Base-by-base conservation (phyloP, 2,329 filamentous ascomycete genomes). In the Stachybotrys elegans region DNA sequence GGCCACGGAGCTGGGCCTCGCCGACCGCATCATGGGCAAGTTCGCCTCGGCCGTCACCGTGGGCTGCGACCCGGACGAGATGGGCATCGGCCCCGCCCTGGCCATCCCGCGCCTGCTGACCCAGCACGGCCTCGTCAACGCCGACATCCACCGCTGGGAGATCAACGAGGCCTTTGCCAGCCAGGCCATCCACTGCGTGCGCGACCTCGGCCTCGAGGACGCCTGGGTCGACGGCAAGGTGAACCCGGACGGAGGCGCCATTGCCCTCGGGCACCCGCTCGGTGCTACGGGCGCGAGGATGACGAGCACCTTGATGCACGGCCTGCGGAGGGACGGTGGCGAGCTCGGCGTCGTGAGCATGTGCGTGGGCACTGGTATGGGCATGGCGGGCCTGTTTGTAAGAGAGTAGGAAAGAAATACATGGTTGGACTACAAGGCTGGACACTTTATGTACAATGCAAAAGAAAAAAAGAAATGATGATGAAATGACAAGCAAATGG, bases 241-340 rank as follows among this genome's bases (percentile, higher is more conserved):
- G 21, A 96, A 96, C 67, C 89, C 89, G 1, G 89, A 92, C 58
- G 89, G 89, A 48, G 89, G 89, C 41, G 89, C 88, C 3, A 94
- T 95, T 63, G 89, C 89, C 14, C 69, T 94, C n/a, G 90, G 89
- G 3, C 90, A 95, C 65, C 89, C 89, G 9, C 73, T 95, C 2
- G 89, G 89, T 43, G 88, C 88, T 21, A 95, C 89, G 9, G 87
- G 87, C 35, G 86, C 84, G 25, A 73, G 89, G 52, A 85, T 93
- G 75, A 66, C 89, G 55, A 79, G 81, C 31, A 89, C 85, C 39
- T 63, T 90, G 51, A 55, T 71, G 53, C 76, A 68, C 59, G 93
- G 67, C 63, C 79, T 61, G 74, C 86, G 70, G 58, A 86, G 78
- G 70, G 80, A 63, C 68, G 86, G 80, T 4, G 73, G 85, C 52